A percentile compares a stretch with the other conserved stretches of the same genome.
phyloP scores from a whole-genome alignment of 352 stramenopile species.

The Globisporangium camurandrum region DNA sequence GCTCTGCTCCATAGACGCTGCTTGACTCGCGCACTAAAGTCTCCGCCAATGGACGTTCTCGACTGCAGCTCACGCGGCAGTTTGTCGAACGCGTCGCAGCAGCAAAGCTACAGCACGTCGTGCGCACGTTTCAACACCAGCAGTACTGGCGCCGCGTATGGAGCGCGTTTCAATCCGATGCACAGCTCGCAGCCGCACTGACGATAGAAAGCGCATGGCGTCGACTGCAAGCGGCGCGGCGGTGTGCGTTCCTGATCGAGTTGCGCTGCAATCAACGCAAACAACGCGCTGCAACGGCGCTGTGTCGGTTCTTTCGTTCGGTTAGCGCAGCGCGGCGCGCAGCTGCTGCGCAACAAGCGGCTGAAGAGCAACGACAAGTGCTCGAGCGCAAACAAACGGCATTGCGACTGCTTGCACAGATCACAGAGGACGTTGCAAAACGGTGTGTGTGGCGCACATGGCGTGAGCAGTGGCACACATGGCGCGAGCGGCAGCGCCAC shows the following conservation, averaged over 20 bases:
- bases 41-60: not conserved
- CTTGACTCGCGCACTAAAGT: not conserved
- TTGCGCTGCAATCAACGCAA: slow-evolving; percentile 13
- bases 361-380: slow-evolving; percentile 4
- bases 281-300: slow-evolving; percentile 14
- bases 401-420: slow-evolving; percentile 1
- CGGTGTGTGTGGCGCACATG: slow-evolving; percentile 20
- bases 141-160: slow-evolving; percentile 34
- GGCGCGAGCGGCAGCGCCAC: slow-evolving; percentile 20
- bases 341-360: not conserved
- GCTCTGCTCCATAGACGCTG: too few relatives aligned
- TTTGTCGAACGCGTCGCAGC: slow-evolving; percentile 36
- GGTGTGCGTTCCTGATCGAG: slow-evolving; percentile 19
- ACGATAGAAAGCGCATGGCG: slow-evolving; percentile 36
- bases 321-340: slow-evolving; percentile 9
- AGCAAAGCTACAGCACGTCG: slow-evolving; percentile 30
- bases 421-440: slow-evolving; percentile 12
- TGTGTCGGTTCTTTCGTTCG: slow-evolving; percentile 25
- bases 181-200: slow-evolving; percentile 26
- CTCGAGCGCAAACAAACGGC: slow-evolving; percentile 6
- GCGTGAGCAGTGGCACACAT: slow-evolving; percentile 18
- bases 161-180: slow-evolving; percentile 29
- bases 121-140: slow-evolving; percentile 26
- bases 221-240: slow-evolving; percentile 23
- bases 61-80: slow-evolving; percentile 26